Evolutionary conservation across 192 early-diverging fungal genomes (phyloP), one percentile per base, ranked within the genome.

Genomic region (Hyaloraphidium curvatum): DNA sequence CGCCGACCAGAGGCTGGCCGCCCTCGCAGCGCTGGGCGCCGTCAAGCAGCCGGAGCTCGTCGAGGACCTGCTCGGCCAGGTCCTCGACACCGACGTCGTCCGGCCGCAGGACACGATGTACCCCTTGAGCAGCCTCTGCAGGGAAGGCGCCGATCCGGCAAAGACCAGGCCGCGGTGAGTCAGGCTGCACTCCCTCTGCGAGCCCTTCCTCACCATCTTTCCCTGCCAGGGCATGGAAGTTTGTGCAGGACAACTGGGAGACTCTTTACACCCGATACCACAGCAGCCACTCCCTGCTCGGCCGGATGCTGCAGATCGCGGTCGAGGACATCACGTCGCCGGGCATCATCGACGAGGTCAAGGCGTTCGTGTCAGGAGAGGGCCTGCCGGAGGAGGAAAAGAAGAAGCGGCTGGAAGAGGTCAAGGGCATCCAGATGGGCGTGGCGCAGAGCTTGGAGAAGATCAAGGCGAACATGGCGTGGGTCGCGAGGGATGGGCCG

Each of bases 401-500:
- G n/a, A n/a, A 7, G 33, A 37, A 37, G 33, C 33, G 33, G 33
- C 7, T 37, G 9, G 33, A 37, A n/a, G 33, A 37, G 33, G 67
- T 65, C 14, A 62, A 54, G 52, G 68, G 68, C 53, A 67, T 70
- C 62, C 66, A 72, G 54, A 64, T 72, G 28, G 71, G 82, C 14
- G 59, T 87, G 39, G 73, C 77, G 39, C 84, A 87, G 71, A 73
- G 74, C 27, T 59, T 87, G 33, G 84, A 87, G 60, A 70, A 67
- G 41, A 71, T 78, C 9, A 37, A 37, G 33, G 33, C 33, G n/a
- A 37, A 37, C 33, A n/a, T n/a, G n/a, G n/a, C 7, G 33, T 37
- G 33, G 33, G 9, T 37, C 9, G 33, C 7, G 33, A 37, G 33
- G 33, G 33, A 37, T 7, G n/a, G 33, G 33, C 9, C 7, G 9